These are phyloP conservation scores for Pneumocystis carinii DNA, from an alignment of 1,139 yeast genomes.

Conservation along the genomic window DNA sequence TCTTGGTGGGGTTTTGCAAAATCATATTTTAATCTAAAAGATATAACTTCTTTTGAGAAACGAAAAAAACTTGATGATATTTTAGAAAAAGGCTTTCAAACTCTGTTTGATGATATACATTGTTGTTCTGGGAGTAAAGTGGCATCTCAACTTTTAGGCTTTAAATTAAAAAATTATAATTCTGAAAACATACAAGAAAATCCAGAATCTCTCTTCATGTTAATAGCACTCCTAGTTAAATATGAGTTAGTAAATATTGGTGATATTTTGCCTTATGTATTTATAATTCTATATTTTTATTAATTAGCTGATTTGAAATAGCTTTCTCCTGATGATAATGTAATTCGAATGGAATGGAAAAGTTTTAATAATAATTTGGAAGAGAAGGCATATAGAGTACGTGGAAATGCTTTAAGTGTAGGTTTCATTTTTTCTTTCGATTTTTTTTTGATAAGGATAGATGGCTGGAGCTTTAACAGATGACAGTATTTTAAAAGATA, in stretches of 20 bases:
- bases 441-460: constrained; percentile 29
- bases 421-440: constrained; percentile 36
- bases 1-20: constrained; percentile 44
- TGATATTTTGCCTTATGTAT: constrained; percentile 41
- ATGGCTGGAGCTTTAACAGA: constrained; percentile 38
- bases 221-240: constrained; percentile 45
- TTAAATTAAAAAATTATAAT: constrained; percentile 31
- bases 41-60: not conserved
- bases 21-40: constrained; percentile 4
- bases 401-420: constrained; percentile 67
- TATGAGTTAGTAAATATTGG: constrained; percentile 56
- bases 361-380: constrained; percentile 39
- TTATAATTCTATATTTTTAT: not conserved
- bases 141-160: constrained; percentile 47
- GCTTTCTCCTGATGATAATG: constrained; percentile 30
- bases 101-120: not conserved
- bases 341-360: constrained; percentile 31
- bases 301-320: not conserved
- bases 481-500: not conserved
- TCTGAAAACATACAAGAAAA: constrained; percentile 22
- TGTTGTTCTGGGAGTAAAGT: constrained; percentile 40
- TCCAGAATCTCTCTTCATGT: constrained; percentile 35
- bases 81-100: constrained; percentile 21
- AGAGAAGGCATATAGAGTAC: constrained; percentile 48
- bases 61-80: constrained; percentile 3